Evolutionary conservation across 148 eudicot genomes (phyloP).

Genomic region (Amaranthus hypochondriacus): DNA sequence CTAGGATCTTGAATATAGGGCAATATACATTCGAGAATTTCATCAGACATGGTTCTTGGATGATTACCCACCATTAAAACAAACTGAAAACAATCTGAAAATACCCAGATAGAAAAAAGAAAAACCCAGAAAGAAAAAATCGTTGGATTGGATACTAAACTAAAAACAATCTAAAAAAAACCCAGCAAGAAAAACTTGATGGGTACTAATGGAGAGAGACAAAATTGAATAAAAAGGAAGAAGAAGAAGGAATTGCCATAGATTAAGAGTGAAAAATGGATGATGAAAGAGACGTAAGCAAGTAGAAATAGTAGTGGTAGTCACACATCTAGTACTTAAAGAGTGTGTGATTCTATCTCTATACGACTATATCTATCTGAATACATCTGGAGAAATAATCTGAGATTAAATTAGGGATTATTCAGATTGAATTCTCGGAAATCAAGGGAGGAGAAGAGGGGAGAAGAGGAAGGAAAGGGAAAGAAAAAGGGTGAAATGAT

Average conservation of each 20-base stretch:
- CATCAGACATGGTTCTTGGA: slow-evolving; percentile 39
- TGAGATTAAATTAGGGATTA: neutral
- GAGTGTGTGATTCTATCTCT: too few relatives aligned
- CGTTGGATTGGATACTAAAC: neutral
- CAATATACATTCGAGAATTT: slow-evolving; percentile 55
- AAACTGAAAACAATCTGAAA: neutral
- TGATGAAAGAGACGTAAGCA: slow-evolving; percentile 12
- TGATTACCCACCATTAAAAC: neutral
- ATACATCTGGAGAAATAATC: too few relatives aligned
- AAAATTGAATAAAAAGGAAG: neutral
- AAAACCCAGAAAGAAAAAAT: neutral
- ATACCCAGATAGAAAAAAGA: neutral
- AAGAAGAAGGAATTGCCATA: neutral
- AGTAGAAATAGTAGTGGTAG: neutral
- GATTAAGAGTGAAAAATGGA: neutral
- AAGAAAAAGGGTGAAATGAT: neutral
- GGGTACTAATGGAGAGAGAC: neutral
- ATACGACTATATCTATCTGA: too few relatives aligned
- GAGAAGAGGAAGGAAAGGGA: neutral
- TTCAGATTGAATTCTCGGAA: neutral
- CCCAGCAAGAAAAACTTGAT: neutral
- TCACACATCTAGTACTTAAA: neutral
- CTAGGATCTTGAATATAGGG: slow-evolving; percentile 55
- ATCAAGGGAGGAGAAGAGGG: neutral
- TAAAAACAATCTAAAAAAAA: too few relatives aligned